phyloP scores from a whole-genome alignment of 1,284 basidiomycete species.

The Microbotryomycetes sp. region DNA sequence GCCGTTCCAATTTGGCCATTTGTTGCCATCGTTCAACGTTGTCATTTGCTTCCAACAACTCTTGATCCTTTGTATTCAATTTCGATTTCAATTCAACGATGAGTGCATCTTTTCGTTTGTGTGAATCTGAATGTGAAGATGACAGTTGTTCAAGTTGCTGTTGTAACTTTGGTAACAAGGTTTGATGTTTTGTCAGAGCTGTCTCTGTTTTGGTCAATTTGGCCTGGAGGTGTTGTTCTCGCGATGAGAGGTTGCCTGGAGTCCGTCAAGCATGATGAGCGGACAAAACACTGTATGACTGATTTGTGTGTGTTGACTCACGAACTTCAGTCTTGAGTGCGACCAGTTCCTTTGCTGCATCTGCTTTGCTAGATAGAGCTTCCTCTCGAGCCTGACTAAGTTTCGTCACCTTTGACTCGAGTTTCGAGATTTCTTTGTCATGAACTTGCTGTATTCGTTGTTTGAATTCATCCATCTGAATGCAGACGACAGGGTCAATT shows the following conservation, averaged over 20 bases:
- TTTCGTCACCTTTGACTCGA: conserved; percentile 12
- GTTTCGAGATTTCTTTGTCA: conserved; percentile 22
- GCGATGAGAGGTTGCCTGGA: not conserved
- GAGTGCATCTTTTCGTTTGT: conserved; percentile 20
- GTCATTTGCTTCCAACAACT: not conserved
- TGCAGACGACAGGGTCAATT: not conserved
- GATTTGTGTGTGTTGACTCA: conserved; percentile 2
- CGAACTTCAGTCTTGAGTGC: conserved; percentile 23
- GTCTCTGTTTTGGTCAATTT: conserved; percentile 17
- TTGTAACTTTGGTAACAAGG: conserved; percentile 24
- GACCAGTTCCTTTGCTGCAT: conserved; percentile 8
- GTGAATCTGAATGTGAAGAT: conserved; percentile 19
- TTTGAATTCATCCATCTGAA: conserved; percentile 26
- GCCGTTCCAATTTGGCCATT: not conserved
- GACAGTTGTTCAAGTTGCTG: conserved; percentile 19
- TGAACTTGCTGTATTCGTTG: conserved; percentile 1
- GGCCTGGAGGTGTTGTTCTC: conserved; percentile 6
- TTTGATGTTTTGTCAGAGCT: conserved; percentile 21
- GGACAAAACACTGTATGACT: too few species aligned
- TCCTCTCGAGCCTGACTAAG: conserved; percentile 7
- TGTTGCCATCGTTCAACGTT: not conserved
- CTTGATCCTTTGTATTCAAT: not conserved
- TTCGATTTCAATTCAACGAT: conserved; percentile 1
- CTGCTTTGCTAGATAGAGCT: conserved; percentile 6
- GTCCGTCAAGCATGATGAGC: too few species aligned